Percentiles rank a stretch among this genome's conserved stretches.
phyloP scores from a whole-genome alignment of 495 filamentous ascomycete genomes.

The Aspergillus homomorphus region DNA sequence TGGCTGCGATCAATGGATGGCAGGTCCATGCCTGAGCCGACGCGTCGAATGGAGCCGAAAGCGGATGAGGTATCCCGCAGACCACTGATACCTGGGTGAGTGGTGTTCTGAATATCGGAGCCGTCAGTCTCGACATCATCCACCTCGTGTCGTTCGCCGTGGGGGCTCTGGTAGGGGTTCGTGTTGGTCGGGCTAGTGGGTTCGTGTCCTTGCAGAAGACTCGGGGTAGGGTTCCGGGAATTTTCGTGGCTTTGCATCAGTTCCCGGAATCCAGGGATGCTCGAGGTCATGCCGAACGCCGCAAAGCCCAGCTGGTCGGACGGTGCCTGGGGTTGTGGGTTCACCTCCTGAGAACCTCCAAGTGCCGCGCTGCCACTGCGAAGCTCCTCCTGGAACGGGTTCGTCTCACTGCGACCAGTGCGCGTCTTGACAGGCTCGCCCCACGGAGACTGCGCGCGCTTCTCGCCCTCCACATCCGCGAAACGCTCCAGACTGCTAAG shows the following conservation, averaged over 20 bases:
- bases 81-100: conserved; percentile 56
- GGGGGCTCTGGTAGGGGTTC: conserved; percentile 94
- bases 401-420: conserved; percentile 67
- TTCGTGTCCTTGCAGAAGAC: conserved; percentile 55
- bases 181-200: conserved; percentile 90
- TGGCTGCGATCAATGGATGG: conserved; percentile 75
- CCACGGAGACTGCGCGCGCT: conserved; percentile 51
- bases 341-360: conserved; percentile 73
- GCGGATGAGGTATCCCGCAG: conserved; percentile 49
- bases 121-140: conserved; percentile 64
- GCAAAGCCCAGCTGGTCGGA: conserved; percentile 54
- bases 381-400: conserved; percentile 70
- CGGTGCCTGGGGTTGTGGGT: conserved; percentile 49
- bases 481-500: conserved; percentile 52
- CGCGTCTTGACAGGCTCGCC: conserved; percentile 49
- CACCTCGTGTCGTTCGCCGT: conserved; percentile 68
- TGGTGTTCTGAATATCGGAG: conserved; percentile 53
- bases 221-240: conserved; percentile 56
- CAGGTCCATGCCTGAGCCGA: conserved; percentile 59
- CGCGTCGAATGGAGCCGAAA: conserved; percentile 48
- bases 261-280: conserved; percentile 65
- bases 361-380: conserved; percentile 75
- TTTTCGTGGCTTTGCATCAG: conserved; percentile 57
- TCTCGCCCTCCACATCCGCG: conserved; percentile 46
- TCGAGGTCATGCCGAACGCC: conserved; percentile 77